Evolutionary conservation across 2,329 filamentous ascomycete genomes (phyloP).

Genomic region (Triangularia setosa): DNA sequence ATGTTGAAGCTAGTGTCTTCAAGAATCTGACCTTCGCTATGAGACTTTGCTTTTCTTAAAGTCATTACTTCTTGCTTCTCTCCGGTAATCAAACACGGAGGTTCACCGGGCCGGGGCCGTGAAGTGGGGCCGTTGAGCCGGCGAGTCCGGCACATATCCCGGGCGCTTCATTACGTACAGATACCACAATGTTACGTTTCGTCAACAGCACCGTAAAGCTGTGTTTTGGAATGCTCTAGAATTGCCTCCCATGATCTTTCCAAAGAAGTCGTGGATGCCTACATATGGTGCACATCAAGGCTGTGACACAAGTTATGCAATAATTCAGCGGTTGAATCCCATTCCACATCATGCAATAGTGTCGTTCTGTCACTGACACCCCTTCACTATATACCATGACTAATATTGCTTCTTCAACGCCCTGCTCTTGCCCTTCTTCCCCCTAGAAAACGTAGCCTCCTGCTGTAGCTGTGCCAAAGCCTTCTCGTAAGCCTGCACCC

Average conservation of each 20-base stretch:
- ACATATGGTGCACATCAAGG: not conserved
- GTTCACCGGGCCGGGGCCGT: not conserved
- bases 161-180: not conserved
- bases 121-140: not conserved
- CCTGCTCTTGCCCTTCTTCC: conserved; percentile 23
- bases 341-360: not conserved
- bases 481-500: conserved; percentile 46
- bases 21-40: not conserved
- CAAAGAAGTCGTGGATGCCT: not conserved
- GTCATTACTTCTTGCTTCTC: not conserved
- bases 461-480: conserved; percentile 60
- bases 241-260: not conserved
- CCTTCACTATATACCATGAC: not conserved
- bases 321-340: not conserved
- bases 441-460: conserved; percentile 46
- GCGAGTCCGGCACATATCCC: not conserved
- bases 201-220: not conserved
- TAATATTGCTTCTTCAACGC: not conserved
- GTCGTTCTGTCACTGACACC: not conserved
- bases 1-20: not conserved
- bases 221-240: not conserved
- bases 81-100: not conserved
- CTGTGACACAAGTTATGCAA: not conserved
- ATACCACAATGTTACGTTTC: not conserved
- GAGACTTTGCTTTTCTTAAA: not conserved